phyloP scores from a whole-genome alignment of 768 basidiomycete species.

The Leccinum variicolor region DNA sequence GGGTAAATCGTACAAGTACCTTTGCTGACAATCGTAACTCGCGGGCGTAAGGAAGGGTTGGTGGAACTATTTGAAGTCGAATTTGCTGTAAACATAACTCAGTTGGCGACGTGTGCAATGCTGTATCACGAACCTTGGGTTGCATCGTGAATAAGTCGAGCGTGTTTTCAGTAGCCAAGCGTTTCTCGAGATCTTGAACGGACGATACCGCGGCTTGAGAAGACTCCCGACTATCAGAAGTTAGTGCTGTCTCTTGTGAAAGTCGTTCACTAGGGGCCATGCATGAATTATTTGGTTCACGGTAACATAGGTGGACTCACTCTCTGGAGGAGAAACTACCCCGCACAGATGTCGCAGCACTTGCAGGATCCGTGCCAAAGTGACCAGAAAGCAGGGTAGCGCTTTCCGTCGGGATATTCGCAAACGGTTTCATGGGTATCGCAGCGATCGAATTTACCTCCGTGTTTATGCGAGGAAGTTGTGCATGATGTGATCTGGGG shows the following conservation, averaged over 20 bases:
- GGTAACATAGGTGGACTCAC: conserved; percentile 36
- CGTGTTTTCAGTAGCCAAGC: conserved; percentile 72
- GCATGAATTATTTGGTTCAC: conserved; percentile 6
- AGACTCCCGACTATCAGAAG: conserved; percentile 51
- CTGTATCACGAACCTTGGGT: conserved; percentile 59
- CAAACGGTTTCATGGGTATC: not conserved
- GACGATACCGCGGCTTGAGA: conserved; percentile 52
- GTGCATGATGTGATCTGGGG: not conserved
- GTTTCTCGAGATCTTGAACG: conserved; percentile 74
- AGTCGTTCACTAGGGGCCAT: conserved; percentile 46
- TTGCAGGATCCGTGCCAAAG: conserved; percentile 32
- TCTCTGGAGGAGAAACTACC: conserved; percentile 53
- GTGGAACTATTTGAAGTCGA: conserved; percentile 85
- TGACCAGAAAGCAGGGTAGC: conserved; percentile 18
- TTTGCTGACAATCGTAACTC: conserved; percentile 70
- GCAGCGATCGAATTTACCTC: not conserved
- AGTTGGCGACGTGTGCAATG: not conserved
- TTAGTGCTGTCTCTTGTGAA: conserved; percentile 57
- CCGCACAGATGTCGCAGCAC: conserved; percentile 49
- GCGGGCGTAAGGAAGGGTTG: conserved; percentile 73
- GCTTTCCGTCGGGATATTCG: conserved; percentile 1
- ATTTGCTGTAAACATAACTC: conserved; percentile 57
- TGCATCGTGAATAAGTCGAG: conserved; percentile 96
- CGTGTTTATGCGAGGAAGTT: not conserved
- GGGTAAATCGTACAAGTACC: conserved; percentile 72